Evolutionary conservation across 176 grass and related monocot genomes (phyloP), one percentile per base, ranked within the genome.

Genomic region (Musa acuminata): DNA sequence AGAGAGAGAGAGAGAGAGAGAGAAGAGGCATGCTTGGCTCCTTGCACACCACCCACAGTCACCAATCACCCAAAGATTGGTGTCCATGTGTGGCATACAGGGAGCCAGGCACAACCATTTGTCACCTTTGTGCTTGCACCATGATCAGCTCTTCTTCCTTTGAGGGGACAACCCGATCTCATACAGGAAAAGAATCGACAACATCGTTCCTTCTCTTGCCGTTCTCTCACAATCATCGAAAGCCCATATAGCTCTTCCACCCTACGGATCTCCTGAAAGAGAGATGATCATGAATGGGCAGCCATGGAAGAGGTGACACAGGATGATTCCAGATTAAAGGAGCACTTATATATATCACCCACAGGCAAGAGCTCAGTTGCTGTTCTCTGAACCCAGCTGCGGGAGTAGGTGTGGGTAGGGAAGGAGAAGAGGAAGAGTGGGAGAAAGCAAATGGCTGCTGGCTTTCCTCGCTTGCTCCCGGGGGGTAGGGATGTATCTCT

Each of bases 81-180:
- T 84, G 83, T 92, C 90, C 83, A 92, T 92, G 93, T 88, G 93
- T 96, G 93, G 93, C 93, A 96, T 96, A 92, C 93, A 96, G 90
- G 93, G 93, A 96, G 93, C 93, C 93, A 96, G 93, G 93, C 93
- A 96, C 85, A 79, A 24, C 71, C 51, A 6, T 43, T 43, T 0
- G 35, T 43, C 35, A 43, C 35, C 35, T 43, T 43, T 43, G 35
- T 43, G 35, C 35, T 43, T 43, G 35, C 35, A 43, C 35, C 35
- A 6, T 43, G 35, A 43, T 43, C 35, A 6, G 35, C 35, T 72
- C 69, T 52, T 52, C 81, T 78, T 69, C 75, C n/a, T 53, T 59
- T n/a, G 55, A 72, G 71, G 79, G 22, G 22, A 22, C 22, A 22
- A 22, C 22, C 22, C 22, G 22, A 22, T 22, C 22, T 22, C 22